Evolutionary conservation across 2,329 filamentous ascomycete genomes (phyloP).

Genomic region (Xylariaceae sp.): DNA sequence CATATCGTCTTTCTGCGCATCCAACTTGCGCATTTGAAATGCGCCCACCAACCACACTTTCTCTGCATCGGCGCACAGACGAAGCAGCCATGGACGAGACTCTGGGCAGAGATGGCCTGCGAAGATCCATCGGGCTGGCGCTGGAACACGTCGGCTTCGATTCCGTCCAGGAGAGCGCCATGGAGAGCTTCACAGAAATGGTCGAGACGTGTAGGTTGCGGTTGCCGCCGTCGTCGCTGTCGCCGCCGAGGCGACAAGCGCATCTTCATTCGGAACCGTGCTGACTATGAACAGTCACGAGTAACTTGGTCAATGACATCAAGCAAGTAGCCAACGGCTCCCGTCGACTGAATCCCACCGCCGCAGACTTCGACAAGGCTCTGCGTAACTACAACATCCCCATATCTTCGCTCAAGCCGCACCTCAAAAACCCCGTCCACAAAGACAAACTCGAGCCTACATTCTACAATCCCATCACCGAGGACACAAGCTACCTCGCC

Average conservation of each 20-base stretch:
- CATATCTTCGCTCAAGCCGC: slow-evolving; percentile 49
- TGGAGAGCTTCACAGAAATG: slow-evolving; percentile 54
- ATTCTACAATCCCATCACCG: slow-evolving; percentile 36
- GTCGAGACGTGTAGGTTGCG: slow-evolving; percentile 53
- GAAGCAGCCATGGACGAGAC: slow-evolving; percentile 18
- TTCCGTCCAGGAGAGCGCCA: slow-evolving; percentile 49
- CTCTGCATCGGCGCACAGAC: too few species aligned
- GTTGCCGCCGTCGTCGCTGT: neutral
- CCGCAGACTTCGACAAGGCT: slow-evolving; percentile 54
- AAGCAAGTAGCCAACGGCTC: slow-evolving; percentile 45
- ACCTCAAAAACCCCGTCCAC: slow-evolving; percentile 51
- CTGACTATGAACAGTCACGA: slow-evolving; percentile 41
- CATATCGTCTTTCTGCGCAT: too few species aligned
- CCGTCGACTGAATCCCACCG: slow-evolving; percentile 50
- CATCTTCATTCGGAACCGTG: neutral
- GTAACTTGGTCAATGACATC: slow-evolving; percentile 45
- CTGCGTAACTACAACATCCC: slow-evolving; percentile 50
- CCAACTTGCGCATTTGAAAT: too few species aligned
- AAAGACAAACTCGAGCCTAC: slow-evolving; percentile 35
- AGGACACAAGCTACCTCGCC: slow-evolving; percentile 37
- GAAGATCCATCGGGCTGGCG: slow-evolving; percentile 52
- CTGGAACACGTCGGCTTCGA: slow-evolving; percentile 58
- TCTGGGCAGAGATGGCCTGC: slow-evolving; percentile 41
- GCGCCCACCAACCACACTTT: too few species aligned
- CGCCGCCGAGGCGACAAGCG: too few species aligned